Conservation (phyloP, 2,329 filamentous ascomycete species). For the Cordyceps cateniannulata region DNA sequence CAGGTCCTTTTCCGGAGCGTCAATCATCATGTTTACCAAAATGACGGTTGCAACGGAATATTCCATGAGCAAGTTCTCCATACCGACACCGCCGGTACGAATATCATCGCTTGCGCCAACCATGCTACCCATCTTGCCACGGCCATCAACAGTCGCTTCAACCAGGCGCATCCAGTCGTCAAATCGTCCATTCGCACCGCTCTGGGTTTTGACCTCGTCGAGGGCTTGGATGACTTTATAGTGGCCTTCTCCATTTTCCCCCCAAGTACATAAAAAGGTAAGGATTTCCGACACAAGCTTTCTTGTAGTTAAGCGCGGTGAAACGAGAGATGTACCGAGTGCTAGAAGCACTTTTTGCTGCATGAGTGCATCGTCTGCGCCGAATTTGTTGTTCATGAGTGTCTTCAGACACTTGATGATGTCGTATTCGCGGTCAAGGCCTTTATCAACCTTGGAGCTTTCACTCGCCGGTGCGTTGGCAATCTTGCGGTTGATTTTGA, state of each 20-base stretch:
- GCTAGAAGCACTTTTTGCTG: conserved; percentile 89
- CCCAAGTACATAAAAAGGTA: conserved; percentile 95
- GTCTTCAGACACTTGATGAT: conserved; percentile 97
- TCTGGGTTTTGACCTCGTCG: conserved; percentile 81
- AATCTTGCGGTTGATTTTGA: conserved; percentile 88
- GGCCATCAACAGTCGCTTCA: conserved; percentile 91
- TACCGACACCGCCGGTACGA: conserved; percentile 90
- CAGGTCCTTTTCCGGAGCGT: conserved; percentile 81
- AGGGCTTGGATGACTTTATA: conserved; percentile 89
- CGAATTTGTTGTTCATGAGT: conserved; percentile 98
- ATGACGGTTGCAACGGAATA: conserved; percentile 94
- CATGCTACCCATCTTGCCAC: conserved; percentile 97
- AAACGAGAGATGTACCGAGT: conserved; percentile 78
- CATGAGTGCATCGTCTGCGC: conserved; percentile 86
- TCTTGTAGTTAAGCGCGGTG: conserved; percentile 80
- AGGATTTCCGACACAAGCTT: conserved; percentile 95
- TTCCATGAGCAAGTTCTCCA: conserved; percentile 99
- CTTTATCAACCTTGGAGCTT: conserved; percentile 59
- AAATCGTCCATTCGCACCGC: conserved; percentile 90
- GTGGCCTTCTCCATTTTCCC: conserved; percentile 73
- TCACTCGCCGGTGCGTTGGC: conserved; percentile 63
- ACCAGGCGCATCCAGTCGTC: conserved; percentile 99
- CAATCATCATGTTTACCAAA: conserved; percentile 93
- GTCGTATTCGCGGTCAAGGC: conserved; percentile 88
- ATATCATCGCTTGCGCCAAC: conserved; percentile 96